Conservation (phyloP, 257 asterid species). For the Craterostigma plantagineum region DNA sequence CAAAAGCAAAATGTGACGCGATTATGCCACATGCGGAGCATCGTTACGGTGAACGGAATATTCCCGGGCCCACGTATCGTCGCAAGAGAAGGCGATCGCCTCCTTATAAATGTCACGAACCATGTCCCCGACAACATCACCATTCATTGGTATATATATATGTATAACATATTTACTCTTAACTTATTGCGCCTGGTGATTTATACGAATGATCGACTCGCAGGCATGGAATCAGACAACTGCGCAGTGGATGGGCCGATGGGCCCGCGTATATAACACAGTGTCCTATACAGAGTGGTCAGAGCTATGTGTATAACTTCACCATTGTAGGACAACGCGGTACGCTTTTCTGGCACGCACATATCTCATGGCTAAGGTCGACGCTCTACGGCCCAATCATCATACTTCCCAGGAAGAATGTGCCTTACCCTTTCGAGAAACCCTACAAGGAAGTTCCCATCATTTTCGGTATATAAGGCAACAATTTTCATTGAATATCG, state of each 20-base stretch:
- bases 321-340: constrained; percentile 44
- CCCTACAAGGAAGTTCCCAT: constrained; percentile 47
- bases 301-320: constrained; percentile 42
- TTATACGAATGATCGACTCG: no score
- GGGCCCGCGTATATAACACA: constrained; percentile 52
- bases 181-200: no score
- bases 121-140: constrained; percentile 33
- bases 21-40: constrained; percentile 45
- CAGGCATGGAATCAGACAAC: constrained; percentile 60
- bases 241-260: constrained; percentile 56
- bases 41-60: constrained; percentile 45
- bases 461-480: constrained; percentile 20
- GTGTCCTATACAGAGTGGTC: constrained; percentile 36
- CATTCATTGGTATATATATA: constrained; percentile 67
- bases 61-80: constrained; percentile 52
- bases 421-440: constrained; percentile 32
- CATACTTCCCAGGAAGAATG: constrained; percentile 30
- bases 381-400: constrained; percentile 43
- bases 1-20: constrained; percentile 38
- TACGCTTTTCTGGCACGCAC: constrained; percentile 48
- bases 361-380: constrained; percentile 50
- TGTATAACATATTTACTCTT: no score
- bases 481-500: no score
- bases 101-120: constrained; percentile 36
- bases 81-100: constrained; percentile 48